Evolutionary conservation across 345 rosid genomes (phyloP), one percentile per base, ranked within the genome.

Genomic region (Aquilaria yunnanensis): DNA sequence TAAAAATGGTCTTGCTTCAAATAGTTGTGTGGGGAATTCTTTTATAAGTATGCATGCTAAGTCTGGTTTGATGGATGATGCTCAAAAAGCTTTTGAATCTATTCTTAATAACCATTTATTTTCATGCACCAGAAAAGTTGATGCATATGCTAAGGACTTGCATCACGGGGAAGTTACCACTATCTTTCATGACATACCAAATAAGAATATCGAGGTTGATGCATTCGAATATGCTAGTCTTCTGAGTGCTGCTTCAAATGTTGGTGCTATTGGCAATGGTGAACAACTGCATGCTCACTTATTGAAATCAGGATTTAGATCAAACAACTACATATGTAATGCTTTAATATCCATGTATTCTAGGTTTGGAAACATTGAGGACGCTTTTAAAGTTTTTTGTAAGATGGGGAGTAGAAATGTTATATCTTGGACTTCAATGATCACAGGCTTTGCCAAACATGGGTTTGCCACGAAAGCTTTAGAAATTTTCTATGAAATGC

Each of bases 321-420:
- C 71, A 23, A 78, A 74, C 56, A 72, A 65, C 32, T 71, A 70
- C 9, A 61, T 85, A 51, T 75, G 74, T 54, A 90, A 87, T 48
- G 85, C 95, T 58, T 63, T 90, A 68, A 78, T 90, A 62, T 83
- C 90, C 51, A 82, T 83, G 97, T 87, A 85, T 69, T 83, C 97
- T 32, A 85, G 78, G 67, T 85, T 90, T 9, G 89, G 89, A 71
- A 76, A 78, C 62, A 72, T 86, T 47, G 83, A 82, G 65, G 67
- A 79, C 63, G 83, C 88, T 64, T 79, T 74, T 46, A 78, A 69
- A 74, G 87, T 82, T 70, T 90, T 90, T 57, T 70, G 52, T 14
- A 54, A 65, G 47, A 80, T 82, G 84, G 73, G 54, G 33, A 67
- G 76, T 74, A 66, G 64, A 54, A 83, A 90, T 67, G 76, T 84